Evolutionary conservation across 1,139 yeast genomes (phyloP).

Genomic region (Kodamaea derodonti): DNA sequence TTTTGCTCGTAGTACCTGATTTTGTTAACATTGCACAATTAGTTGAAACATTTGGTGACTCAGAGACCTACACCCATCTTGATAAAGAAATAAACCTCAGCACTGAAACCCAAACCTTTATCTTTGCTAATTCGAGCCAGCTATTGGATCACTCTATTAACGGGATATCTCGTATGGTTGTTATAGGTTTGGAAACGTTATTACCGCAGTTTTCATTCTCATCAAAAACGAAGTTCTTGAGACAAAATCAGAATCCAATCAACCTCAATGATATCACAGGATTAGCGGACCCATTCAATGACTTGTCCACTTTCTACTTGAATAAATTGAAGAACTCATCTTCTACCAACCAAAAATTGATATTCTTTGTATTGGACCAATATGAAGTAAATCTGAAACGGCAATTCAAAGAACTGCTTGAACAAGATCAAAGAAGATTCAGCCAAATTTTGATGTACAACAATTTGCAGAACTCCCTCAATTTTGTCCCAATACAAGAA

Average conservation of each 20-base stretch:
- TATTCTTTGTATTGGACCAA: conserved; percentile 13
- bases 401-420: not conserved
- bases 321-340: conserved; percentile 12
- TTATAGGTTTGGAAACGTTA: conserved; percentile 22
- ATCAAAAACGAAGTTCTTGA: not conserved
- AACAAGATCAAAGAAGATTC: conserved; percentile 13
- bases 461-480: conserved; percentile 5
- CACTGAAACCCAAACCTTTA: not conserved
- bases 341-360: conserved; percentile 9
- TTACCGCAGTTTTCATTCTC: conserved; percentile 22
- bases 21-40: not conserved
- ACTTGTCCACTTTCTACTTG: conserved; percentile 20
- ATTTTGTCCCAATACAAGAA: not conserved
- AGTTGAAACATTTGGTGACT: not conserved
- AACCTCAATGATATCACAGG: conserved; percentile 15
- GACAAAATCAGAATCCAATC: not conserved
- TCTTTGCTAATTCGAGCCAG: conserved; percentile 11
- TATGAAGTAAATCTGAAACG: conserved; percentile 2
- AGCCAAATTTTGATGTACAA: conserved; percentile 17
- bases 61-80: not conserved
- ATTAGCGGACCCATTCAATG: conserved; percentile 22
- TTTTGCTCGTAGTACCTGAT: conserved; percentile 13
- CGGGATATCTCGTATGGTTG: conserved; percentile 15
- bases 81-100: not conserved
- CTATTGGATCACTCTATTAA: conserved; percentile 16